Conservation (phyloP, 345 rosid genomes). For the Psidium friedrichsthalianum region DNA sequence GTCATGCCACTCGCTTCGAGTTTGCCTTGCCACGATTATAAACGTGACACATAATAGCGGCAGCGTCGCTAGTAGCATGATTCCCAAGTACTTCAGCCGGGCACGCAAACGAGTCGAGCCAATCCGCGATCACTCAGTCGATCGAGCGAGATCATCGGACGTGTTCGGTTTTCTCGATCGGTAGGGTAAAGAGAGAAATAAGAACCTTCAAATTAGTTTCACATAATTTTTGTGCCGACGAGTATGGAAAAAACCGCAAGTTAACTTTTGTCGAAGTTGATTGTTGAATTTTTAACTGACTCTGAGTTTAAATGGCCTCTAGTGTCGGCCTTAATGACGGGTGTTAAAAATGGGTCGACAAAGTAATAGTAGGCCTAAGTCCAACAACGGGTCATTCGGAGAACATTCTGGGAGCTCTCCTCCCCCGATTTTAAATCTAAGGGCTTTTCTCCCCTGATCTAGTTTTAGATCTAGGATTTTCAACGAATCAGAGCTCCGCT, state of each 20-base stretch:
- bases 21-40: not conserved
- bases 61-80: not conserved
- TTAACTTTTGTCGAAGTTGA: not conserved
- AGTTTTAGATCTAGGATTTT: no score
- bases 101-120: not conserved
- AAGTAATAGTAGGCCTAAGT: no score
- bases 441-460: no score
- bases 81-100: not conserved
- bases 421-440: no score
- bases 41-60: not conserved
- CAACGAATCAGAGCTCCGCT: no score
- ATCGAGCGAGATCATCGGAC: not conserved
- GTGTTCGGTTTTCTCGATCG: not conserved
- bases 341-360: no score
- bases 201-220: not conserved
- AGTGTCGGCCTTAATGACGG: no score
- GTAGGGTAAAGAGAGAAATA: not conserved
- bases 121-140: not conserved
- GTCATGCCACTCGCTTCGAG: not conserved
- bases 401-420: no score
- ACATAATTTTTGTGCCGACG: accelerated
- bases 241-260: not conserved
- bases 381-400: no score
- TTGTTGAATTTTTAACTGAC: not conserved
- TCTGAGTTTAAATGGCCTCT: not conserved